Base-by-base conservation (phyloP, 2,329 filamentous ascomycete species). In the Talaromyces sp. region DNA sequence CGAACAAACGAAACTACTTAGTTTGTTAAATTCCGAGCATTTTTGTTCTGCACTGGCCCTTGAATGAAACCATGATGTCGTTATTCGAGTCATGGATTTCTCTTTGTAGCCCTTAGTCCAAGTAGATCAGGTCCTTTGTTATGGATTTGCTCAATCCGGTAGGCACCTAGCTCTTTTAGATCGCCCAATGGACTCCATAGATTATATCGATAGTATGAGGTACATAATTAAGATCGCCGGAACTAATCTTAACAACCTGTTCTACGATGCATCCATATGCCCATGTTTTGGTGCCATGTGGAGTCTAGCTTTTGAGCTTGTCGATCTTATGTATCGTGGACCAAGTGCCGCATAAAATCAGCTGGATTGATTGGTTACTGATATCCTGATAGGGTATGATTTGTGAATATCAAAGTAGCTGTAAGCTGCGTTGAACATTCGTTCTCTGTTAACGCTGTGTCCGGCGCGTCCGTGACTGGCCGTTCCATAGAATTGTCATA, bases 271-370 rank as follows among this genome's bases (percentile, higher is more conserved):
- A 24, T 39, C 54, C n/a, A 37, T 35, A 27, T 27, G 22, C 14
- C 27, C 33, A 58, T 57, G 16, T 14, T 16, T 58, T 10, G 16
- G 11, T 14, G 6, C 54, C 54, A 41, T 58, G 54, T 58, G 54
- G 35, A 58, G 54, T 58, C n/a, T 41, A 41, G 54, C 33, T 39
- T 58, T 24, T 24, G 41, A 41, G 54, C 54, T 58, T 58, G 54
- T 41, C 37, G 54, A 41, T 58, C 19, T 19, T 58, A 8, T 41
- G n/a, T 35, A 33, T 19, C 54, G 37, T 22, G 54, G 27, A 41
- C 33, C 37, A 39, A 41, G 35, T 58, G 35, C 33, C 37, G 19
- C 16, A 39, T 37, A 11, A n/a, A 24, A 3, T 16, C 8, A 22
- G 13, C 35, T 16, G 24, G 33, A 4, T 6, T 22, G n/a, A 41